Evolutionary conservation across 2,329 filamentous ascomycete genomes (phyloP), one percentile per base, ranked within the genome.

Genomic region (Phoma sp.): DNA sequence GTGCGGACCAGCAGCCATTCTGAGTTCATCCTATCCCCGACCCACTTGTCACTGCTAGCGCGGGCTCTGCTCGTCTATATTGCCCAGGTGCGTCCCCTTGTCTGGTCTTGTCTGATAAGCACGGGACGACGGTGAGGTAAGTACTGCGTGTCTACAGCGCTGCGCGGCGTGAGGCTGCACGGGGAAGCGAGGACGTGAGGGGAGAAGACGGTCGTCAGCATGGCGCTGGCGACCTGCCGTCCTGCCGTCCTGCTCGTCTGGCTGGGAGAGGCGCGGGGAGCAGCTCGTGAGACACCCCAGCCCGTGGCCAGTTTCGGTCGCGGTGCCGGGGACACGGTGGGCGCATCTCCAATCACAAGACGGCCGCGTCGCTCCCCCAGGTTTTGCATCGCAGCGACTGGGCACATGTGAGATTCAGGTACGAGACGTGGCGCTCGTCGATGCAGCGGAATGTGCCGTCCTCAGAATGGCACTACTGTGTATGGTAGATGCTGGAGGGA

Each of bases 1-100:
- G 62, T 54, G 55, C 61, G 51, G 57, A 73, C 72, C 67, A 75
- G 65, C 62, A 72, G 64, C 72, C 72, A 75, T 57, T 75, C 72
- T 45, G 70, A 71, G 71, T 74, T 47, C 59, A 65, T 63, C 59
- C 29, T 51, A 64, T 62, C 67, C 67, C 62, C 57, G 71, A 70
- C 72, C 71, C 71, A 73, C 72, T 70, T 51, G 36, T 41, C 19
- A 21, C 31, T 43, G 65, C 68, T 73, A 74, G 71, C 70, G 72
- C 65, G 65, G 60, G 58, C 58, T 65, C 61, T 64, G 72, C 13
- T 31, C 10, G 29, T 31, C 29, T 31, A 10, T 71, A 70, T 69
- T 73, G 61, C 53, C 36, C 35, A 37, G 35, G 48, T 62, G 61
- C 64, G 67, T 63, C 69, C 65, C 54, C 70, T 61, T 17, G 17